These are phyloP conservation scores for Micractinium conductrix DNA, from an alignment of 139 green algal species.

Conservation along the genomic window DNA sequence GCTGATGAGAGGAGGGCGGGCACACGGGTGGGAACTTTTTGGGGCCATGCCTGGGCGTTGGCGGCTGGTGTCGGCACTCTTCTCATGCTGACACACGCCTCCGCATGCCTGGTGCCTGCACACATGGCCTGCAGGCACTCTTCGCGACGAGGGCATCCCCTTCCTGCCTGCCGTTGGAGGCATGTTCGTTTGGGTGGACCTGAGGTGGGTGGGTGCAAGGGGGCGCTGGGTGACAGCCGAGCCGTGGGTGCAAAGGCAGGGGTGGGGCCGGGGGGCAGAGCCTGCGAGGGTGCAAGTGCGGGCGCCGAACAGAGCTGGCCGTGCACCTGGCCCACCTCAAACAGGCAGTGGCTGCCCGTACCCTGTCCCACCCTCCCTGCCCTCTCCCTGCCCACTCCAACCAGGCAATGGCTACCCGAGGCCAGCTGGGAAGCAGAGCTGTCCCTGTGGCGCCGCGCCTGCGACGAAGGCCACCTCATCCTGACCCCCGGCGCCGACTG, in stretches of 20 bases:
- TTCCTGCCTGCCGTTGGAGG: conserved; percentile 55
- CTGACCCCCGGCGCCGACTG: conserved; percentile 61
- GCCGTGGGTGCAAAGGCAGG: too few species aligned
- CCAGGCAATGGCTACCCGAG: conserved; percentile 40
- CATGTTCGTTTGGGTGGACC: conserved; percentile 85
- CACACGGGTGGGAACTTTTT: too few species aligned
- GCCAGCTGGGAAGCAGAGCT: conserved; percentile 70
- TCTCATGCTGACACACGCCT: too few species aligned
- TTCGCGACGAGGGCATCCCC: conserved; percentile 59
- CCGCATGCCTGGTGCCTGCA: background rate
- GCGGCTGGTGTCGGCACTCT: too few species aligned
- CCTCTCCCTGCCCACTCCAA: background rate
- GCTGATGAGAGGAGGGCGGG: background rate
- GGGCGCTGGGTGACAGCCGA: too few species aligned
- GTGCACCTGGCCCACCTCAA: too few species aligned
- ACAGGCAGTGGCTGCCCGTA: too few species aligned
- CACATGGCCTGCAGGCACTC: conserved; percentile 43
- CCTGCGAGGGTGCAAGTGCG: too few species aligned
- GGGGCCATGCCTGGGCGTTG: too few species aligned
- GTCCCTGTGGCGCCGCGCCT: conserved; percentile 64
- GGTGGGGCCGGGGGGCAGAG: too few species aligned
- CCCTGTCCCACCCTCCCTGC: background rate
- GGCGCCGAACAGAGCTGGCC: too few species aligned
- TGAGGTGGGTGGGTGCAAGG: conserved; percentile 52
- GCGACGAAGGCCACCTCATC: conserved; percentile 42